Base-by-base conservation (phyloP, 768 basidiomycete species). In the Zangia roseola region DNA sequence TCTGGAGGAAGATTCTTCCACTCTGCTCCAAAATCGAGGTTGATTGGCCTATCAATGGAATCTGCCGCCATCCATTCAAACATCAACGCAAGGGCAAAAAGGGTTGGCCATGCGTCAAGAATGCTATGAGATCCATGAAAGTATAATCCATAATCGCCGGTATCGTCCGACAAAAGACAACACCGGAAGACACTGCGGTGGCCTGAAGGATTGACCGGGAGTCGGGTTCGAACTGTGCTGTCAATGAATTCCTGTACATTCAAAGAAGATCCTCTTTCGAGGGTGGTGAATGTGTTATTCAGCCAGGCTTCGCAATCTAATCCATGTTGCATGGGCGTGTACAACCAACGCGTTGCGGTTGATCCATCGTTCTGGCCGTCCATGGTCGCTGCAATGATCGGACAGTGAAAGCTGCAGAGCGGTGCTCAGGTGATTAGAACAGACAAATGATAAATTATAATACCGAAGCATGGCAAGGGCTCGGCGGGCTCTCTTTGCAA, bases 51-150 rank as follows among this genome's bases (percentile, higher is more conserved):
- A 10, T 49, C 51, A 7, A 41, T 31, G 2, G 20, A 14, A 5
- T 56, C 55, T 4, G 19, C 39, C 16, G 30, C 30, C 43, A 58
- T 57, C 50, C 55, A 58, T 31, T 43, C 44, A n/a, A 58, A 42
- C 50, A 58, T 43, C 14, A 53, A 48, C 26, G 30, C 41, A 13
- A 58, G 40, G 10, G 43, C 55, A 19, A 44, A 45, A 10, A 58
- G 36, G 20, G 50, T 58, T 19, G 56, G 56, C 46, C 55, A 52
- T 6, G 36, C 56, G 25, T 57, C 56, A 24, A 58, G 46, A 33
- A 57, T 49, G 9, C 40, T 31, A 23, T 58, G 56, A 5, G 56
- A 43, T 2, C 56, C 56, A 23, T 57, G 56, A 23, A 58, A 51
- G 24, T 45, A 48, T 10, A 57, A 41, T 16, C 50, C 47, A 17